Percentiles rank a stretch among this genome's conserved stretches.
Evolutionary conservation across 2,329 filamentous ascomycete species (phyloP).

Genomic region (Microdochium trichocladiopsis): DNA sequence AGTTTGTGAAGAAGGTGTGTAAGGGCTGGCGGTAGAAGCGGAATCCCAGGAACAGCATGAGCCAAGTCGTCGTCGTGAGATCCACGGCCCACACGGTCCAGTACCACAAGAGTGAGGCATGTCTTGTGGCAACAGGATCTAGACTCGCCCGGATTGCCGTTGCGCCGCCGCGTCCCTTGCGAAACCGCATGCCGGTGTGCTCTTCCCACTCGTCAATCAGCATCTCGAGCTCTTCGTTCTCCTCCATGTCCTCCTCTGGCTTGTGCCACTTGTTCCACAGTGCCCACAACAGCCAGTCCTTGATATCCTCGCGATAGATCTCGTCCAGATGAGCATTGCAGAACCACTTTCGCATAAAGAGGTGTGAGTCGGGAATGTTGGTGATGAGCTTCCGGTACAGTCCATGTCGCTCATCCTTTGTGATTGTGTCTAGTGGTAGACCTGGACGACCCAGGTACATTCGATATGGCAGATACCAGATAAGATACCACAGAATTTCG

Average conservation of each 20-base stretch:
- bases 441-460: slow-evolving; percentile 6
- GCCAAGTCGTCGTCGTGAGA: neutral
- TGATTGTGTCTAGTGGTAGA: neutral
- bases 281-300: slow-evolving; percentile 12
- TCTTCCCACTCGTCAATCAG: slow-evolving; percentile 6
- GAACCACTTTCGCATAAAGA: slow-evolving; percentile 9
- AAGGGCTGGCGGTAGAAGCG: slow-evolving; percentile 11
- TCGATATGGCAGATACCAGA: slow-evolving; percentile 10
- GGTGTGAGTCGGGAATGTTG: slow-evolving; percentile 6
- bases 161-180: slow-evolving; percentile 6
- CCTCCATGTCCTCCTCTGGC: slow-evolving; percentile 3
- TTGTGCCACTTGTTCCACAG: slow-evolving; percentile 6
- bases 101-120: slow-evolving; percentile 7
- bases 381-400: slow-evolving; percentile 2
- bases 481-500: slow-evolving; percentile 11
- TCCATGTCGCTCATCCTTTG: slow-evolving; percentile 4
- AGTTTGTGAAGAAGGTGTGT: slow-evolving; percentile 9
- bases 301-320: slow-evolving; percentile 10
- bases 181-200: slow-evolving; percentile 1
- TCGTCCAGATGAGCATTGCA: slow-evolving; percentile 8
- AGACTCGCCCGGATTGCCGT: slow-evolving; percentile 9
- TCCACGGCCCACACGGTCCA: slow-evolving; percentile 7
- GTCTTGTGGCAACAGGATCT: slow-evolving; percentile 8
- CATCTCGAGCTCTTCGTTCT: slow-evolving; percentile 8
- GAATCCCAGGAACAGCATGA: slow-evolving; percentile 6